Evolutionary conservation across 257 asterid genomes (phyloP), one percentile per base, ranked within the genome.

Genomic region (Penstemon davidsonii): DNA sequence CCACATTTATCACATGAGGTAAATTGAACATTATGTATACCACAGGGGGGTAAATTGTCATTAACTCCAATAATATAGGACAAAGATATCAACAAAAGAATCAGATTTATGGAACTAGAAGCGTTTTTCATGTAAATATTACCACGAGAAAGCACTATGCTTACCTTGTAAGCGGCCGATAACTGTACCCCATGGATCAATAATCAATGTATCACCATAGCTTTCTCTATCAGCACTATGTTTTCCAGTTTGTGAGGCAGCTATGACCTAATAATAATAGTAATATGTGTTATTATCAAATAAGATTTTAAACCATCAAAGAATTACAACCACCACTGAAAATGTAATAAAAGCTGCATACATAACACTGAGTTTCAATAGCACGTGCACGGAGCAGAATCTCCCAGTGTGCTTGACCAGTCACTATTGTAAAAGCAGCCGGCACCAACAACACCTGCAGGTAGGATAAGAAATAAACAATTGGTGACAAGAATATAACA

Each of bases 351-450:
- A 49, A 56, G 46, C 55, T 58, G 53, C 88, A 61, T 86, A 93
- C 96, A 41, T 93, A 93, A 68, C 98, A 90, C 75, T 90, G 98
- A 44, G 97, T 93, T 82, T 93, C 97, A 52, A 93, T 85, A 44
- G 98, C 98, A 69, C 97, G 92, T 13, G 96, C 97, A 15, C 96
- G 96, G 25, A 93, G 96, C 80, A 93, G 88, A 64, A 88, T 69
- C 82, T 90, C 98, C 98, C 97, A 90, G 68, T 93, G 98, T 33
- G 98, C 97, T 72, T 73, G 81, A 70, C 98, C 98, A 5, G 98
- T 90, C 62, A 85, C 92, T 44, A 53, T 77, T 4, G 98, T 90
- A 75, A 93, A 93, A 78, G 98, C 98, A 43, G 97, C 75, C 68
- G 98, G 98, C 46, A 88, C 92, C 86, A 93, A 58, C 73, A 90